These are phyloP conservation scores for Triticum aestivum DNA, from an alignment of 176 grass and related monocot genomes.

Conservation along the genomic window IWGSC_CS_RefSeq_v2.1 NC_057809.1:161617601-161618100, in stretches of 20 bases:
- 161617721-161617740: conserved; percentile 28
- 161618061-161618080: background rate
- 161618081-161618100: background rate
- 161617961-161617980: background rate
- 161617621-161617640: conserved; percentile 7
- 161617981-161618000: background rate
- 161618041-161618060: background rate
- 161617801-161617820: background rate
- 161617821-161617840: background rate
- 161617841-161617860: background rate
- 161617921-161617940: background rate
- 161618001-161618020: background rate
- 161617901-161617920: background rate
- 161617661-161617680: conserved; percentile 4
- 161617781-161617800: background rate
- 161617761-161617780: background rate
- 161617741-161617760: background rate
- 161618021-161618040: background rate
- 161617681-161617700: conserved; percentile 9
- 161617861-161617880: background rate
- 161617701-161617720: conserved; percentile 8
- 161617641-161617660: background rate
- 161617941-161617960: background rate
- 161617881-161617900: background rate
- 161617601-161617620: background rate